Conservation (phyloP, 495 filamentous ascomycete species). For the Penicillium malachiteum region DNA sequence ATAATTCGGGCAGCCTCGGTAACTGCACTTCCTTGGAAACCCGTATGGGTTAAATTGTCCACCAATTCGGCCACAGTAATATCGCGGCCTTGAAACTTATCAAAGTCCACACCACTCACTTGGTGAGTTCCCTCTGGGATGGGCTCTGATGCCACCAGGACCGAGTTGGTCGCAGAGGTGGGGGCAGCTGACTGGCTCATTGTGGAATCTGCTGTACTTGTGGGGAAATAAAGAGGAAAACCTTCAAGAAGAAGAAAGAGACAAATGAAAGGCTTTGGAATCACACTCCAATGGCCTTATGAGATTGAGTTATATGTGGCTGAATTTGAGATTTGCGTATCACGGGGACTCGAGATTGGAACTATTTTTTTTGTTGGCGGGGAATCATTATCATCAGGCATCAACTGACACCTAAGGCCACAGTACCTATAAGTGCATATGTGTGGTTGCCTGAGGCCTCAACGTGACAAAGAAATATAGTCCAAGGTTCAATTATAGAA, state of each 20-base stretch:
- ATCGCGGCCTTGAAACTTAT: conserved; percentile 65
- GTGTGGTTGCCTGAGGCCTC: no score
- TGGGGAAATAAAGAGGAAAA: background rate
- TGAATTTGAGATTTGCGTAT: background rate
- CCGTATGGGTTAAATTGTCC: conserved; percentile 78
- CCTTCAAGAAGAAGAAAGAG: background rate
- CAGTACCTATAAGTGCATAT: background rate
- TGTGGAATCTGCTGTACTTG: background rate
- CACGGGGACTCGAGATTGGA: no score
- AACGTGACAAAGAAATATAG: no score
- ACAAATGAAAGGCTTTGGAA: background rate
- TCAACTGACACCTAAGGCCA: background rate
- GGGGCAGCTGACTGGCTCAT: conserved; percentile 44
- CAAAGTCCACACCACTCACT: conserved; percentile 88
- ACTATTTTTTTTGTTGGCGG: conserved; percentile 3
- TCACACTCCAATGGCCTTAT: background rate
- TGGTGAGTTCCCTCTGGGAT: conserved; percentile 69
- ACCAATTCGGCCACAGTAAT: conserved; percentile 85
- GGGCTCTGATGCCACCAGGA: conserved; percentile 83
- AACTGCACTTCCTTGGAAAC: conserved; percentile 88
- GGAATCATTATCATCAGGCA: conserved; percentile 2
- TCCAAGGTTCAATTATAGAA: no score
- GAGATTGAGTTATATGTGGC: background rate
- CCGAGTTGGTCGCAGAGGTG: conserved; percentile 71
- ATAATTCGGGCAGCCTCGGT: conserved; percentile 83